Evolutionary conservation across 2,329 filamentous ascomycete genomes (phyloP).

Genomic region (Dendrostoma leiphaemia): DNA sequence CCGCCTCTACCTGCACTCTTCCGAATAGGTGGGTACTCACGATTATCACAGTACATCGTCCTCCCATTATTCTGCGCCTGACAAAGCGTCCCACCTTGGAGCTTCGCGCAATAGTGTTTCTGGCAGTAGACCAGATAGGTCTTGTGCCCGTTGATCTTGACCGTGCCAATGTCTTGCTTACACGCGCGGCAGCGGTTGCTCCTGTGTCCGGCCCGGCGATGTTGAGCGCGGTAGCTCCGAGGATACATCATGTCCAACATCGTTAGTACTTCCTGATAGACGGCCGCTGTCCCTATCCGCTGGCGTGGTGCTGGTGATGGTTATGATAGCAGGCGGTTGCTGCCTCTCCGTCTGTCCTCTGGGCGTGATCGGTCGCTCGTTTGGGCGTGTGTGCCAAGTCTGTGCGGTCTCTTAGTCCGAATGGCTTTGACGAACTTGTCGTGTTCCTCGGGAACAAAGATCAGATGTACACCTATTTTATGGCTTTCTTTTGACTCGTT

Average conservation of each 20-base stretch:
- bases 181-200: slow-evolving; percentile 12
- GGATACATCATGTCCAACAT: slow-evolving; percentile 19
- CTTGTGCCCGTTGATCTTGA: slow-evolving; percentile 5
- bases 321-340: background rate
- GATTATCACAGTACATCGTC: slow-evolving; percentile 13
- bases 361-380: no score
- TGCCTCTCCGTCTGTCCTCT: no score
- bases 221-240: background rate
- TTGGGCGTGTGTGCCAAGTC: no score
- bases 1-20: background rate
- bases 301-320: background rate
- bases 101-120: slow-evolving; percentile 12
- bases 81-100: slow-evolving; percentile 6
- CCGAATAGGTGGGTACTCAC: background rate
- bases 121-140: slow-evolving; percentile 14
- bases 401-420: no score
- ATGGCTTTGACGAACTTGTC: no score
- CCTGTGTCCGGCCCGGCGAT: background rate
- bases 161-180: slow-evolving; percentile 4
- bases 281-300: no score
- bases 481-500: background rate
- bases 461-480: no score
- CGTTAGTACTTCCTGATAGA: background rate
- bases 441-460: no score
- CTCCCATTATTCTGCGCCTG: slow-evolving; percentile 13